These are phyloP conservation scores for Lobosporangium transversale DNA, from an alignment of 192 early-diverging fungal species.

Conservation along the genomic window DNA sequence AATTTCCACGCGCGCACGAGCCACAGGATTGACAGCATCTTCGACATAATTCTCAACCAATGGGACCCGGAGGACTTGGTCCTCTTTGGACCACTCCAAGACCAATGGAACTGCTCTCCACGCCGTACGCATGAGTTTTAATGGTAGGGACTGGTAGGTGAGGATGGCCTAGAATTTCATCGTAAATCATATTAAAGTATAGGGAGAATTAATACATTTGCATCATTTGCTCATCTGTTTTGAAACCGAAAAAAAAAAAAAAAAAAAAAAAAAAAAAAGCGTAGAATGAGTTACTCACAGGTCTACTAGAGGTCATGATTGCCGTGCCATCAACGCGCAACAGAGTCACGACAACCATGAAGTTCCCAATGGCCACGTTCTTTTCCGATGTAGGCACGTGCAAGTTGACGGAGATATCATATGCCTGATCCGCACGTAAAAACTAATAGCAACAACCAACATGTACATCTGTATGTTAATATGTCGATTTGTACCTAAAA, in stretches of 20 bases:
- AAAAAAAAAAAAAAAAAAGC: no score
- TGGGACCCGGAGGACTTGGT: constrained; percentile 49
- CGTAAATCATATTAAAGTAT: no score
- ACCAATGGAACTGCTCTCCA: constrained; percentile 56
- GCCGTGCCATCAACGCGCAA: constrained; percentile 43
- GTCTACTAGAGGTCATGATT: constrained; percentile 55
- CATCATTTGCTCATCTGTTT: no score
- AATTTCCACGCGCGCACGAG: constrained; percentile 54
- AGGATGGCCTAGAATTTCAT: constrained; percentile 57
- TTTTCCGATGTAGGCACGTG: constrained; percentile 53
- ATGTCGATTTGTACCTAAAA: no score
- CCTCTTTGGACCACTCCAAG: constrained; percentile 54
- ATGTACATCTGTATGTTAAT: no score
- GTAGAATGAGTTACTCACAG: no score
- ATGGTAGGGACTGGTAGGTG: constrained; percentile 51
- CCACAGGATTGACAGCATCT: constrained; percentile 52
- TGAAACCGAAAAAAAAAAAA: no score
- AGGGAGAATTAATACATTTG: no score
- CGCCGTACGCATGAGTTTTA: constrained; percentile 51
- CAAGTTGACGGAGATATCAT: constrained; percentile 56
- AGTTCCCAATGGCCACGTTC: constrained; percentile 54
- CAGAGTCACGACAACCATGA: constrained; percentile 25
- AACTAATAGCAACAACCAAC: no score
- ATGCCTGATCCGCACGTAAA: constrained; percentile 53
- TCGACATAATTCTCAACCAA: constrained; percentile 58